Base-by-base conservation (phyloP, 2,329 filamentous ascomycete genomes). In the Lecanicillium sp. region DNA sequence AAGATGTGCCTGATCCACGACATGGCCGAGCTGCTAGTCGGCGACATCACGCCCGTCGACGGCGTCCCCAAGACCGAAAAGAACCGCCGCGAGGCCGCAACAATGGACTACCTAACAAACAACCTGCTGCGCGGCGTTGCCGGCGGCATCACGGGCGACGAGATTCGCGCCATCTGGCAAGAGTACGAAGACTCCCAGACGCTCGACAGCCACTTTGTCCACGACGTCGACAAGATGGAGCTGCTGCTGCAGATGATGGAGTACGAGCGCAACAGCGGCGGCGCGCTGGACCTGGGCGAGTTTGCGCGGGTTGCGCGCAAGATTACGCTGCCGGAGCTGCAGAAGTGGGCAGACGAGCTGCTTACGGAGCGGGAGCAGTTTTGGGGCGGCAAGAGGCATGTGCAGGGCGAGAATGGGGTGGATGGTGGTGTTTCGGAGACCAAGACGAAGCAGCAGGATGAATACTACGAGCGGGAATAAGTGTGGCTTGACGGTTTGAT, bases 161-260 rank as follows among this genome's bases (percentile, higher is more conserved):
- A 89, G 37, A 81, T 98, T 19, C 72, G 81, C 42, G 75, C 71
- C 8, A 73, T 95, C 36, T 98, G 92, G 86, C 82, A 94, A 54
- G 92, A 98, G 62, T 98, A 98, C 56, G 92, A 98, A 62, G 86
- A 92, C 51, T 80, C 79, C 14, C 54, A 81, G 64, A 96, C 92
- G 8, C 65, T 81, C 12, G 90, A 98, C 57, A 85, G 83, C 49
- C 71, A 80, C 44, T 96, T 90, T 47, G 92, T 98, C 31, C 92
- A 98, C 59, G 92, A 98, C 58, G 78, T 98, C 43, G 92, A 98
- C 64, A 96, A 96, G 78, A 80, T 98, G 60, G 92, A 98, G 66
- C 68, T 98, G 48, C 64, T 98, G 44, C 66, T 94, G 54, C 92
- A 98, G 67, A 95, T 95, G 85, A 68, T 94, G 20, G 92, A 98